Percentiles rank a stretch among this genome's conserved stretches.
Evolutionary conservation across 2,329 filamentous ascomycete species (phyloP).

Genomic region (Penicillium capsulatum): DNA sequence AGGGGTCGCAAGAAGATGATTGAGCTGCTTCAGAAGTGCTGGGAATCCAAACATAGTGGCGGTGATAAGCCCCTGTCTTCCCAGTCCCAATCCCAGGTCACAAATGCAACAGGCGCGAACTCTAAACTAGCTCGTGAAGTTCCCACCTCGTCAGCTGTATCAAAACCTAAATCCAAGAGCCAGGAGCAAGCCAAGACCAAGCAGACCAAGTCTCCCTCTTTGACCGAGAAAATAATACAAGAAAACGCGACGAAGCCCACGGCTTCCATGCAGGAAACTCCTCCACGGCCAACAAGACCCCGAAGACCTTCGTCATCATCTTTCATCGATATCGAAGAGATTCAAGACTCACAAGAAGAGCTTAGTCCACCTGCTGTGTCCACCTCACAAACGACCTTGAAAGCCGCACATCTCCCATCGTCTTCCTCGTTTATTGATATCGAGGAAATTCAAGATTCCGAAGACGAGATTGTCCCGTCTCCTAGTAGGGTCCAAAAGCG

Average conservation of each 20-base stretch:
- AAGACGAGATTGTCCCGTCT: slow-evolving; percentile 33
- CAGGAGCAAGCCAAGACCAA: neutral
- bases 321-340: slow-evolving; percentile 33
- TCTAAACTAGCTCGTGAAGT: neutral
- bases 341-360: slow-evolving; percentile 28
- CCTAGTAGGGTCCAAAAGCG: slow-evolving; percentile 24
- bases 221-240: too few species aligned
- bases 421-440: slow-evolving; percentile 24
- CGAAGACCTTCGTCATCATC: slow-evolving; percentile 8
- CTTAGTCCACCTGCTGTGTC: neutral
- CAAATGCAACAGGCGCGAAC: neutral
- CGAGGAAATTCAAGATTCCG: slow-evolving; percentile 39
- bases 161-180: neutral
- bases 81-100: slow-evolving; percentile 8
- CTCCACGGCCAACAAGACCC: neutral
- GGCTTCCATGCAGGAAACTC: neutral
- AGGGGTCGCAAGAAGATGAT: slow-evolving; percentile 67
- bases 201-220: too few species aligned
- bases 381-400: neutral
- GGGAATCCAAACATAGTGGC: slow-evolving; percentile 54
- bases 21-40: slow-evolving; percentile 64
- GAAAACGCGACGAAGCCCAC: too few species aligned
- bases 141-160: neutral
- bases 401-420: neutral
- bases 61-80: slow-evolving; percentile 21